These are phyloP conservation scores for Nasturtium officinale DNA, from an alignment of 345 rosid species.

Conservation along the genomic window DNA sequence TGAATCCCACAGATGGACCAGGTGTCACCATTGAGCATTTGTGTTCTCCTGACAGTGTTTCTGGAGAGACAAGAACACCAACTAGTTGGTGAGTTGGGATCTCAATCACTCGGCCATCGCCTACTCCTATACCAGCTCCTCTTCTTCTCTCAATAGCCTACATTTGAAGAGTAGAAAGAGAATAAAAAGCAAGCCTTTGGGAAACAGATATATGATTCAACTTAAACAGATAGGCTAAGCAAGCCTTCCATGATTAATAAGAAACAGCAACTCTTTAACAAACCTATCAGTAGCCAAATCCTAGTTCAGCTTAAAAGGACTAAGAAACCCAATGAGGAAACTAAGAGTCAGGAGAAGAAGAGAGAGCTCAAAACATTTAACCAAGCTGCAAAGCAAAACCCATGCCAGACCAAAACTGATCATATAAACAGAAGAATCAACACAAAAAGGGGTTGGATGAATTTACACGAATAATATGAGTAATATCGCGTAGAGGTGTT, in stretches of 20 bases:
- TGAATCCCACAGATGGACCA: slow-evolving; percentile 43
- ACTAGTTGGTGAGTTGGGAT: slow-evolving; percentile 44
- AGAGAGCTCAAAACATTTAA: not conserved
- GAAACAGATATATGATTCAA: not conserved
- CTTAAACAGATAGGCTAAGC: not conserved
- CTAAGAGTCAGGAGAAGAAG: slow-evolving; percentile 1
- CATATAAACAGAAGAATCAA: not conserved
- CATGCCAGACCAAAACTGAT: slow-evolving; percentile 17
- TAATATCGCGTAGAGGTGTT: slow-evolving; percentile 74
- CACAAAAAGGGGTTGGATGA: not conserved
- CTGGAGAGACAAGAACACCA: slow-evolving; percentile 45
- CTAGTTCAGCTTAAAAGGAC: not conserved
- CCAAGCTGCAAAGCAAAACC: slow-evolving; percentile 30
- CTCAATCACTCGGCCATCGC: slow-evolving; percentile 53
- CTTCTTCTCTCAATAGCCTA: slow-evolving; percentile 86
- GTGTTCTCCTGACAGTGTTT: slow-evolving; percentile 49
- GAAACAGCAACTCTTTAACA: not conserved
- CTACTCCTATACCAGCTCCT: slow-evolving; percentile 51
- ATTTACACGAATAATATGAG: slow-evolving; percentile 62
- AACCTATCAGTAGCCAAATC: not conserved
- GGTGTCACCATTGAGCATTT: slow-evolving; percentile 49
- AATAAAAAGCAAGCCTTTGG: slow-evolving; percentile 7
- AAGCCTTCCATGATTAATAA: slow-evolving; percentile 15
- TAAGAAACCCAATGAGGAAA: not conserved
- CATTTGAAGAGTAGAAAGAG: not conserved